Evolutionary conservation across 2,329 filamentous ascomycete genomes (phyloP).

Genomic region (Cercospora beticola): DNA sequence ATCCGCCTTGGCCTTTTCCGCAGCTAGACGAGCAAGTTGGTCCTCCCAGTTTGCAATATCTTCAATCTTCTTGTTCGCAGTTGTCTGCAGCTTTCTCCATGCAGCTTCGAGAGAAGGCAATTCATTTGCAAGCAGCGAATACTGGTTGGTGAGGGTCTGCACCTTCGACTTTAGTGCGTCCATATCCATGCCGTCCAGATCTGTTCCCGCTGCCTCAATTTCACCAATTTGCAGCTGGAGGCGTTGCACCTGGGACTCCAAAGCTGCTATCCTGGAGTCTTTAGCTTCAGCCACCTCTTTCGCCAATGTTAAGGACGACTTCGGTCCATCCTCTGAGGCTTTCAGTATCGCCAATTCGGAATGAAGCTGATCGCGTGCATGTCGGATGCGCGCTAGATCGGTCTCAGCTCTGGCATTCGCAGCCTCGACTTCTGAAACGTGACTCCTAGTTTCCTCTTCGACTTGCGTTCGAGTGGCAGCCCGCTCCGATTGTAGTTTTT

Average conservation of each 20-base stretch:
- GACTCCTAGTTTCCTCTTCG: conserved; percentile 73
- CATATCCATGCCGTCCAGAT: conserved; percentile 59
- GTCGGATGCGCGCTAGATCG: conserved; percentile 81
- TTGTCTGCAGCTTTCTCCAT: conserved; percentile 81
- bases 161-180: conserved; percentile 76
- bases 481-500: conserved; percentile 81
- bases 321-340: conserved; percentile 73
- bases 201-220: conserved; percentile 35
- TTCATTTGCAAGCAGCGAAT: conserved; percentile 81
- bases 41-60: conserved; percentile 77
- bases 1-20: conserved; percentile 93
- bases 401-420: conserved; percentile 78
- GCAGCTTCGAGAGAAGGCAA: conserved; percentile 85
- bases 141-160: conserved; percentile 73
- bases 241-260: conserved; percentile 81
- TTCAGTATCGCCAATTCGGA: conserved; percentile 81
- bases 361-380: conserved; percentile 78
- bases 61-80: conserved; percentile 83
- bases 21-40: conserved; percentile 67
- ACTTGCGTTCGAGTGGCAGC: conserved; percentile 77
- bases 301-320: conserved; percentile 67
- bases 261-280: conserved; percentile 73
- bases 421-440: conserved; percentile 75
- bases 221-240: conserved; percentile 59
- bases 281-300: conserved; percentile 78